phyloP scores from a whole-genome alignment of 2,329 filamentous ascomycete genomes.

The Hysterium pulicare region DNA sequence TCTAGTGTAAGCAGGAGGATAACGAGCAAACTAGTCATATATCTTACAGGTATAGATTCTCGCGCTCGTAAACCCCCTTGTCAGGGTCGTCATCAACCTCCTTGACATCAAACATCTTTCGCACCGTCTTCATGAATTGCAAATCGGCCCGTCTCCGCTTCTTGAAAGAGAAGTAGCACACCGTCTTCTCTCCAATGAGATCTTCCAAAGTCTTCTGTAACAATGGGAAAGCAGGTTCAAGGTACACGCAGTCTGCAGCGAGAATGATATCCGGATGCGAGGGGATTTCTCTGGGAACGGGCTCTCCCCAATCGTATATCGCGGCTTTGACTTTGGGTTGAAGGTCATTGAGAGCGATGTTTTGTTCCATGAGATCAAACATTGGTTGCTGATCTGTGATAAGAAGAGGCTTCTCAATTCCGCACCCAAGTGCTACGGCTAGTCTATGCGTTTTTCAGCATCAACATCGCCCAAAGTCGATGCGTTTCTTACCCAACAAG shows the following conservation, averaged over 20 bases:
- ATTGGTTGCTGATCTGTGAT: constrained; percentile 88
- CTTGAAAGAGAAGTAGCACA: constrained; percentile 93
- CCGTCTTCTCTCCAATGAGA: constrained; percentile 61
- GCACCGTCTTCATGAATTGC: constrained; percentile 50
- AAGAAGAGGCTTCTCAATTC: constrained; percentile 58
- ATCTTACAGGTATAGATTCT: constrained; percentile 51
- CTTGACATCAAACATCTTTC: constrained; percentile 48
- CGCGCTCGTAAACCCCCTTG: constrained; percentile 41
- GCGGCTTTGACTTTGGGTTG: constrained; percentile 60
- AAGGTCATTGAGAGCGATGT: constrained; percentile 78
- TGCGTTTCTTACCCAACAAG: constrained; percentile 59
- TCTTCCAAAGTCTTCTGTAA: constrained; percentile 74
- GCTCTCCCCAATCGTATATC: constrained; percentile 73
- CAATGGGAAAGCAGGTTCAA: constrained; percentile 90
- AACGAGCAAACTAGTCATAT: neutral
- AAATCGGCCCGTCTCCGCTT: constrained; percentile 71
- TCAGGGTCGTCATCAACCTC: constrained; percentile 50
- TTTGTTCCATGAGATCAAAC: constrained; percentile 79
- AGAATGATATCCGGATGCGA: constrained; percentile 74
- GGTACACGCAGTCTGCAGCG: constrained; percentile 97
- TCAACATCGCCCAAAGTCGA: no score
- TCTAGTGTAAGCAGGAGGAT: neutral
- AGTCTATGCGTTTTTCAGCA: constrained; percentile 37
- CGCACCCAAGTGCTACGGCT: constrained; percentile 56
- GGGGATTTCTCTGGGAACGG: constrained; percentile 39